Base-by-base conservation (phyloP, 768 basidiomycete genomes). In the Mrakia frigida region DNA sequence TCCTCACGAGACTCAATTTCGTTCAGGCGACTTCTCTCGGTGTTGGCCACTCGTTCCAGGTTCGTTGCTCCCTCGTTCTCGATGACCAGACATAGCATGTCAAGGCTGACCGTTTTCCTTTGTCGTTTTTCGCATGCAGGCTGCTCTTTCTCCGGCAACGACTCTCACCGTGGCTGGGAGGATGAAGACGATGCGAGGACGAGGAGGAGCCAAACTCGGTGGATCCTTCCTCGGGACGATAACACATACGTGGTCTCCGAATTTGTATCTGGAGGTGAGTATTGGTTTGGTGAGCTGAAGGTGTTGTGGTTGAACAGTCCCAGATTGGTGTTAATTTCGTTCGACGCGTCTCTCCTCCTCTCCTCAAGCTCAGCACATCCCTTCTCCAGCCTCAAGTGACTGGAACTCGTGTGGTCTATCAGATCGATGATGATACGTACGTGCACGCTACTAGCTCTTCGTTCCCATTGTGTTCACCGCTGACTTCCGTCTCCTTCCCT, bases 181-280 rank as follows among this genome's bases (percentile, higher is more conserved):
- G 65, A 68, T 68, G 65, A 37, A 39, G 23, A 68, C 65, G 37
- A 39, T 39, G 23, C 35, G 39, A 41, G 65, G 65, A 25, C 14
- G 65, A 68, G 65, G 65, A n/a, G 65, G 65, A 37, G n/a, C 68
- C 39, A 69, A 39, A 21, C 69, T 75, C 0, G 85, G 82, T 14
- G 86, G 85, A 23, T 87, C 86, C 75, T 81, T 94, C 53, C 81
- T 88, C 35, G 91, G 91, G 52, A 92, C 92, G 2, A 82, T 94
- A 68, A 88, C 87, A 75, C 90, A 93, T 82, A 91, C 92, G 80
- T 89, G 88, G 80, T 91, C 91, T 39, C 90, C 91, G 21, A 87
- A 88, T 56, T 79, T 87, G 50, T 84, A 81, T 79, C 81, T 85
- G 33, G 84, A 86, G 81, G 85, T 85, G 14, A 74, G 81, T 67